Conservation (phyloP, 116 monocot genomes). For the Zostera marina region DNA sequence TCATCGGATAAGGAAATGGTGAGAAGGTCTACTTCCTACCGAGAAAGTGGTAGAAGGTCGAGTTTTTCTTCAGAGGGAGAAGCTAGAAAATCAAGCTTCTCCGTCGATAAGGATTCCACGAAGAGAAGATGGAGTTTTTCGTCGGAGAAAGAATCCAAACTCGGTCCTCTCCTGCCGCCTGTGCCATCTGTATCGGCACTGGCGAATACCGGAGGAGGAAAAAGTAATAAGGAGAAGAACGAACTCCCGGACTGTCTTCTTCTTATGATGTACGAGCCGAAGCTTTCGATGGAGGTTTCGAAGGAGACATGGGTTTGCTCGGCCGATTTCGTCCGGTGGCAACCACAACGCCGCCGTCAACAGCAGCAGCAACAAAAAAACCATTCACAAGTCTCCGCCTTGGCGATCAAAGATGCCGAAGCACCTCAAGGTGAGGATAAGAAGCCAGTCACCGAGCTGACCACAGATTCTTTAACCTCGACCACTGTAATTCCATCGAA, state of each 20-base stretch:
- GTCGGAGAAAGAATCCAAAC: slow-evolving; percentile 21
- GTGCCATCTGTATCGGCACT: neutral
- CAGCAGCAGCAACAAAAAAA: neutral
- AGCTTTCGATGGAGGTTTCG: slow-evolving; percentile 98
- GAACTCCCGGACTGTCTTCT: slow-evolving; percentile 80
- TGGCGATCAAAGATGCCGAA: too few species aligned
- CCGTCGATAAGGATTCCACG: slow-evolving; percentile 27
- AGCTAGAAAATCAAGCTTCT: slow-evolving; percentile 21
- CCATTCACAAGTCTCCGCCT: neutral
- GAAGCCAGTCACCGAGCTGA: neutral
- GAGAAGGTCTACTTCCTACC: slow-evolving; percentile 20
- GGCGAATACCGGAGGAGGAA: neutral
- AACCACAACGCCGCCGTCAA: slow-evolving; percentile 22
- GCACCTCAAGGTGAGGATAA: neutral
- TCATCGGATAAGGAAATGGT: slow-evolving; percentile 5
- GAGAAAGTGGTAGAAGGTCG: slow-evolving; percentile 25
- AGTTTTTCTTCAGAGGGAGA: slow-evolving; percentile 25
- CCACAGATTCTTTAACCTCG: neutral
- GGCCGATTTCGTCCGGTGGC: slow-evolving; percentile 69
- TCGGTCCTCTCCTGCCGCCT: neutral
- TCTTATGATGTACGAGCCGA: slow-evolving; percentile 99
- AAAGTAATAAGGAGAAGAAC: slow-evolving; percentile 10
- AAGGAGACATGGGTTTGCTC: slow-evolving; percentile 98
- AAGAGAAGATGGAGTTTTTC: slow-evolving; percentile 57
- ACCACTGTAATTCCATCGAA: neutral